Conservation (phyloP, 1,284 basidiomycete species). For the Rhodofomes roseus region DNA sequence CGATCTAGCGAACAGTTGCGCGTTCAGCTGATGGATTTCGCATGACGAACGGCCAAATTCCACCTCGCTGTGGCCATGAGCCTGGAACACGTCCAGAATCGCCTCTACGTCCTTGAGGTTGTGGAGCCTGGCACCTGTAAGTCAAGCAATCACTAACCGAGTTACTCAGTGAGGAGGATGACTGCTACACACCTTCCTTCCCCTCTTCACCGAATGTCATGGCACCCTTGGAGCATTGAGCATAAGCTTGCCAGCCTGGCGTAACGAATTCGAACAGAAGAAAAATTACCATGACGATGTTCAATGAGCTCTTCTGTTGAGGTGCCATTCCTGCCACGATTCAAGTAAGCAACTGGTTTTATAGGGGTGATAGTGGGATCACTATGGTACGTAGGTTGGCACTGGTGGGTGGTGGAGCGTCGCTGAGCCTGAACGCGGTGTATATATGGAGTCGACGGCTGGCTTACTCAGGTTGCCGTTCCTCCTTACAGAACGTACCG, state of each 20-base stretch:
- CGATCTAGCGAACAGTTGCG: constrained; percentile 32
- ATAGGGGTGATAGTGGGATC: no score
- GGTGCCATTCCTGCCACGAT: neutral
- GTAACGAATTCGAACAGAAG: neutral
- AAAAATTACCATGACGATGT: constrained; percentile 38
- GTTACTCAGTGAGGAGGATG: no score
- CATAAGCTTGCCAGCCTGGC: neutral
- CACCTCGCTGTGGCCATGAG: constrained; percentile 53
- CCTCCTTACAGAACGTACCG: neutral
- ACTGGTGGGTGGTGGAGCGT: no score
- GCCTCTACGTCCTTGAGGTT: constrained; percentile 46
- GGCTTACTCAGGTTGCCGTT: neutral
- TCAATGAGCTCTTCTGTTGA: constrained; percentile 34
- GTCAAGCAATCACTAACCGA: neutral
- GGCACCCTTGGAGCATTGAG: constrained; percentile 21
- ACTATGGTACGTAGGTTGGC: no score
- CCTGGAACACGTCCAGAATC: constrained; percentile 54
- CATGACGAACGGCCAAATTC: neutral
- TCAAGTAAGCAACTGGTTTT: neutral
- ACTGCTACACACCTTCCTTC: constrained; percentile 17
- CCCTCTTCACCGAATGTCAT: constrained; percentile 30
- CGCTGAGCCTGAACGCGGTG: neutral
- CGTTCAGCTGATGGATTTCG: neutral
- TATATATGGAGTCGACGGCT: neutral
- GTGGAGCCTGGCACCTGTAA: constrained; percentile 42